phyloP scores from a whole-genome alignment of 2,329 filamentous ascomycete species.

The Diaporthe destruens region DNA sequence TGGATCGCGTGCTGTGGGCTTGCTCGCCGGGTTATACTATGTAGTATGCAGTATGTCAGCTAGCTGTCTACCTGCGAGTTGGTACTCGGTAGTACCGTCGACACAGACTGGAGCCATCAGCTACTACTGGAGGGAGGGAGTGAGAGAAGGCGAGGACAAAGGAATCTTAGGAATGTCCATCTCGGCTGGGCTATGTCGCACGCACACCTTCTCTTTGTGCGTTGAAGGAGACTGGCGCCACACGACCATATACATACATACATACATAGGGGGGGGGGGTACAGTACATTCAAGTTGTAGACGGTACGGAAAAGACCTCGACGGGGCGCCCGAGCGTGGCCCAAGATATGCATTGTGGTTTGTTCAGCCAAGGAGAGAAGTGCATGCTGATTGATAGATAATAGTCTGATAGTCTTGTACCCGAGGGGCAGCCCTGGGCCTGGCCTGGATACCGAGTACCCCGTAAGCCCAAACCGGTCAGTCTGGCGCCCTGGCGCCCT shows the following conservation, averaged over 20 bases:
- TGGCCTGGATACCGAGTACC: conserved; percentile 9
- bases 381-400: too few species aligned
- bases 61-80: not conserved
- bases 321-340: too few species aligned
- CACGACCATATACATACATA: not conserved
- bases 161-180: not conserved
- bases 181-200: too few species aligned
- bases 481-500: not conserved
- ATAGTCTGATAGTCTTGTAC: not conserved
- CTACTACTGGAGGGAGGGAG: not conserved
- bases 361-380: not conserved
- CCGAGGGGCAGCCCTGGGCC: conserved; percentile 13
- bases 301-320: too few species aligned
- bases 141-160: not conserved
- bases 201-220: conserved; percentile 1
- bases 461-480: conserved; percentile 26
- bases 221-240: not conserved
- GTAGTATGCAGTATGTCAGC: too few species aligned
- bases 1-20: not conserved
- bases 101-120: not conserved
- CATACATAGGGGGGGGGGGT: too few species aligned
- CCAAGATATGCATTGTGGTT: not conserved
- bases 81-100: not conserved
- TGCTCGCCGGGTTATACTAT: too few species aligned
- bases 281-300: not conserved